Percentiles rank a stretch among this genome's conserved stretches.
These are phyloP conservation scores for Leccinum pallidistipes DNA, from an alignment of 1,284 basidiomycete genomes.

Conservation along the genomic window DNA sequence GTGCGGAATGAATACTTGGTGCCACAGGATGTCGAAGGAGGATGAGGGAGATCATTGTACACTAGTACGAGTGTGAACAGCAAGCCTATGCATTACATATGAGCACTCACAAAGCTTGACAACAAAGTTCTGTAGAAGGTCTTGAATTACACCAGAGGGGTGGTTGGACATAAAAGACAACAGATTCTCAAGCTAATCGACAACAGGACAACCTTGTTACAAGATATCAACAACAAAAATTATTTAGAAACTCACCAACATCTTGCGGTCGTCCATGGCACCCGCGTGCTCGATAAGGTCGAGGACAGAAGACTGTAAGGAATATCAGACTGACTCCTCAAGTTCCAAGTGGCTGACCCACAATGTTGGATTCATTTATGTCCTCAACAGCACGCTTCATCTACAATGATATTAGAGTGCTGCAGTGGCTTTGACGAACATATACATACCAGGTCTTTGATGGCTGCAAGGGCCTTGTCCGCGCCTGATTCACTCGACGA, in stretches of 20 bases:
- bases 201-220: not conserved
- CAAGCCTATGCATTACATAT: not conserved
- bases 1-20: slow-evolving; percentile 61
- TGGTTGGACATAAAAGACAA: slow-evolving; percentile 63
- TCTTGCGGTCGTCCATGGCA: slow-evolving; percentile 64
- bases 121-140: slow-evolving; percentile 51
- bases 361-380: slow-evolving; percentile 31
- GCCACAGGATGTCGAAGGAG: slow-evolving; percentile 66
- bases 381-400: slow-evolving; percentile 33
- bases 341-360: slow-evolving; percentile 8
- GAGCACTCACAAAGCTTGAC: slow-evolving; percentile 54
- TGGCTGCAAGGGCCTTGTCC: slow-evolving; percentile 28
- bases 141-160: slow-evolving; percentile 48
- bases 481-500: slow-evolving; percentile 20
- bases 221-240: not conserved
- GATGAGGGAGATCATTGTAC: slow-evolving; percentile 78
- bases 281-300: slow-evolving; percentile 59
- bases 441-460: slow-evolving; percentile 35
- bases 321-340: not conserved
- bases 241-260: slow-evolving; percentile 39
- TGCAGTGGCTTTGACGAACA: not conserved
- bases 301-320: slow-evolving; percentile 47
- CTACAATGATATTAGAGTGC: slow-evolving; percentile 10
- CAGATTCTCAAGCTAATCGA: slow-evolving; percentile 62
- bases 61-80: slow-evolving; percentile 41